Percentiles rank a stretch among this genome's conserved stretches.
phyloP scores from a whole-genome alignment of 1,284 basidiomycete species.

The Malassezia dermatis region DNA sequence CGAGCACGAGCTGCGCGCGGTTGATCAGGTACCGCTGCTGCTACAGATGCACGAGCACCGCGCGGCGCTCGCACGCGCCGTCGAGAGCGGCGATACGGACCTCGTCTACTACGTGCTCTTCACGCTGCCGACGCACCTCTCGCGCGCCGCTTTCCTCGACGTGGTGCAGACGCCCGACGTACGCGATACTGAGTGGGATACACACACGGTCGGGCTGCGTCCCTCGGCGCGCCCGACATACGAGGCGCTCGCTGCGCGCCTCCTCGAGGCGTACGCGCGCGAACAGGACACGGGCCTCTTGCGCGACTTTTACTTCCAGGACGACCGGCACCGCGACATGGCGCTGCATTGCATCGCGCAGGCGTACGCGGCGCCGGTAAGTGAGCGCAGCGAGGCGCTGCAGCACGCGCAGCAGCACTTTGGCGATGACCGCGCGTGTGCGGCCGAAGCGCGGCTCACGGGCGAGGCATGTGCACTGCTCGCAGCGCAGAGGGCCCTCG shows the following conservation, averaged over 20 bases:
- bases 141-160: constrained; percentile 85
- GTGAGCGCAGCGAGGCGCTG: constrained; percentile 52
- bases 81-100: constrained; percentile 90
- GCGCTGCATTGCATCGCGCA: constrained; percentile 76
- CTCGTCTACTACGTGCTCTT: constrained; percentile 50
- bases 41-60: constrained; percentile 88
- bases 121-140: constrained; percentile 59
- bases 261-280: constrained; percentile 41
- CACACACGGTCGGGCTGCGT: constrained; percentile 14
- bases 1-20: constrained; percentile 76
- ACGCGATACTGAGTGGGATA: constrained; percentile 18
- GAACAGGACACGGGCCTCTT: constrained; percentile 68
- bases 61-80: constrained; percentile 75
- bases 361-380: constrained; percentile 16
- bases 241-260: constrained; percentile 27
- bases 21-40: constrained; percentile 84
- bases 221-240: constrained; percentile 18
- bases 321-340: constrained; percentile 84
- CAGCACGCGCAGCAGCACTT: constrained; percentile 78
- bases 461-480: constrained; percentile 74
- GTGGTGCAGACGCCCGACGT: constrained; percentile 59
- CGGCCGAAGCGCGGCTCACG: constrained; percentile 58
- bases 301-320: constrained; percentile 93
- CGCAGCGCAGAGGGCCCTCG: constrained; percentile 68
- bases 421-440: constrained; percentile 55